phyloP scores from a whole-genome alignment of 2,329 filamentous ascomycete species.

The Aspergillus latus region DNA sequence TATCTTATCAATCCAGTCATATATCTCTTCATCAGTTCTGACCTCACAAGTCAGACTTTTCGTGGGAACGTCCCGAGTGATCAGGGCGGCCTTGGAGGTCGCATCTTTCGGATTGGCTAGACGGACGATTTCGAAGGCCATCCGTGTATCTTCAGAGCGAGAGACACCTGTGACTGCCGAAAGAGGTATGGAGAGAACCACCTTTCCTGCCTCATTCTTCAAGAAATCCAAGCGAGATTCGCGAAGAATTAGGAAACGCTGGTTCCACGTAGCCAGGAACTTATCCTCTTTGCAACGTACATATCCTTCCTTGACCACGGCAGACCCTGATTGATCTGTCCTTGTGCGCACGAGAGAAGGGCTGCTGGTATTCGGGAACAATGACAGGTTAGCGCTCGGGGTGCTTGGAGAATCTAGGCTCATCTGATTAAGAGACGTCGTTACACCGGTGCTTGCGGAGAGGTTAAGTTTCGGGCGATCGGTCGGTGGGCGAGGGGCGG shows the following conservation, averaged over 20 bases:
- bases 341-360: slow-evolving; percentile 64
- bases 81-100: slow-evolving; percentile 65
- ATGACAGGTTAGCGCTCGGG: slow-evolving; percentile 55
- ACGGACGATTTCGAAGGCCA: slow-evolving; percentile 91
- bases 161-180: slow-evolving; percentile 88
- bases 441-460: slow-evolving; percentile 69
- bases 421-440: slow-evolving; percentile 67
- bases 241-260: slow-evolving; percentile 86
- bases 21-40: slow-evolving; percentile 93
- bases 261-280: slow-evolving; percentile 77
- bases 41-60: slow-evolving; percentile 89
- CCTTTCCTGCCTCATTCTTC: slow-evolving; percentile 85
- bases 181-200: slow-evolving; percentile 79
- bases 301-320: slow-evolving; percentile 67
- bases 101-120: slow-evolving; percentile 61
- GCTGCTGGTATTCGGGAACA: slow-evolving; percentile 69
- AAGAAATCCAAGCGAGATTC: slow-evolving; percentile 93
- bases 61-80: slow-evolving; percentile 75
- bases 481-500: slow-evolving; percentile 83
- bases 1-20: slow-evolving; percentile 98
- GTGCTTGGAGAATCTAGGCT: slow-evolving; percentile 66
- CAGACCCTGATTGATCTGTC: slow-evolving; percentile 63
- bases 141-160: slow-evolving; percentile 84
- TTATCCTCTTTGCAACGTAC: slow-evolving; percentile 74
- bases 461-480: slow-evolving; percentile 80